Evolutionary conservation across 345 rosid species (phyloP), one percentile per base, ranked within the genome.

Genomic region (Hirschfeldia incana): DNA sequence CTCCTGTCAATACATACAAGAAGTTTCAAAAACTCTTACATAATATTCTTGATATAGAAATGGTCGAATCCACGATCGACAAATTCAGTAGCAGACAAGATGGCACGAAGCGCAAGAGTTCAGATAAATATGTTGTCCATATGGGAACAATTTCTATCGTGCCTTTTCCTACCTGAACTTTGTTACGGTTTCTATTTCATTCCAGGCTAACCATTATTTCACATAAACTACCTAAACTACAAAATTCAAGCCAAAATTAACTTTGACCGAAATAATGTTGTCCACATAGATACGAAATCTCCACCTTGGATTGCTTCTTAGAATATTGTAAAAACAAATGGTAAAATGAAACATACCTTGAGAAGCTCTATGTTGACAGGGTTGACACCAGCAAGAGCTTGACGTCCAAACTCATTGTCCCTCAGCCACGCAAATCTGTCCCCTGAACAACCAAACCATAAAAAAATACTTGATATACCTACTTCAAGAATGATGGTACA

Each of bases 391-490:
- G 98, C 98, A 72, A 92, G 78, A 74, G 94, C 77, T 86, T 91
- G 98, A 30, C 98, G 91, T 8, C 95, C 97, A 65, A 94, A 94
- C 78, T 94, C 98, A 17, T 86, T 86, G 67, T 94, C 98, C 55
- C 98, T 85, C 70, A 94, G 80, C 98, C 98, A 94, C 11, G 98
- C 85, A 87, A 94, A 94, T 63, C 98, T 86, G 72, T 94, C 98
- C 84, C 87, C 98, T 94, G 85, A 21, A 81, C 21, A 79, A 12
- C 74, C 9, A 72, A 16, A 53, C 69, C 16, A 11, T 15, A 59
- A 65, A 42, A 27, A 58, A 27, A 68, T 15, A 30, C 27, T 32
- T 32, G 11, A 37, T 74, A 12, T 53, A 6, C 1, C n/a, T 59
- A 53, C 37, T 63, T 37, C 67, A 61, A 68, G 49, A 68, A 27